Base-by-base conservation (phyloP, 2,329 filamentous ascomycete species). In the Penicillium sp. region DNA sequence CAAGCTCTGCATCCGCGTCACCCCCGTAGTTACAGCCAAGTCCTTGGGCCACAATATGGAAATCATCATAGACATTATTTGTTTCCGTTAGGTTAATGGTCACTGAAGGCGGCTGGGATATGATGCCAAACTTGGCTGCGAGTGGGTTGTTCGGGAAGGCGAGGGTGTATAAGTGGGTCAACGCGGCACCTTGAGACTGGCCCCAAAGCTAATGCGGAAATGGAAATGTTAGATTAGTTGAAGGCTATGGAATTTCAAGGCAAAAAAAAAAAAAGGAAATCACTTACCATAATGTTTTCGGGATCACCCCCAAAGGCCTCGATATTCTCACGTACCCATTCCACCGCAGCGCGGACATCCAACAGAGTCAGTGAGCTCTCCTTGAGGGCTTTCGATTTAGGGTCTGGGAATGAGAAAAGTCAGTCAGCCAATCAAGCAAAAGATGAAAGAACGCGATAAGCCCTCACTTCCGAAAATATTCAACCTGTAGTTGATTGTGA, bases 291-390 rank as follows among this genome's bases (percentile, higher is more conserved):
- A 53, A 74, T 67, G 21, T 69, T 68, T 1, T 67, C 58, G 3
- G 69, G 61, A 55, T 75, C 70, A 11, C 72, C 72, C 7, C 71
- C 71, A 60, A 75, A 75, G 10, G 66, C 70, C 14, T 62, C 63
- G 23, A 75, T 74, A 39, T 75, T 69, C 21, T 71, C 60, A n/a
- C 63, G 59, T 3, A 72, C 65, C 72, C 72, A 75, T 57, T 68
- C 64, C 3, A 72, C 64, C 13, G 64, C 65, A 2, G 63, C 62
- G 11, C 65, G 57, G 39, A 61, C 53, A 39, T 63, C 63, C 52
- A 64, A 42, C 25, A 65, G 57, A 56, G 33, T 59, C 55, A 42
- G 58, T 29, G 42, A 62, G n/a, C 56, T 62, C 63, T 46, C 69
- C 60, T 53, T 69, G 52, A 60, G 64, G 63, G 26, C 69, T 43